A percentile compares a stretch with the other conserved stretches of the same genome.
Evolutionary conservation across 2,329 filamentous ascomycete genomes (phyloP).

Genomic region (Sclerotiophoma versabilis): DNA sequence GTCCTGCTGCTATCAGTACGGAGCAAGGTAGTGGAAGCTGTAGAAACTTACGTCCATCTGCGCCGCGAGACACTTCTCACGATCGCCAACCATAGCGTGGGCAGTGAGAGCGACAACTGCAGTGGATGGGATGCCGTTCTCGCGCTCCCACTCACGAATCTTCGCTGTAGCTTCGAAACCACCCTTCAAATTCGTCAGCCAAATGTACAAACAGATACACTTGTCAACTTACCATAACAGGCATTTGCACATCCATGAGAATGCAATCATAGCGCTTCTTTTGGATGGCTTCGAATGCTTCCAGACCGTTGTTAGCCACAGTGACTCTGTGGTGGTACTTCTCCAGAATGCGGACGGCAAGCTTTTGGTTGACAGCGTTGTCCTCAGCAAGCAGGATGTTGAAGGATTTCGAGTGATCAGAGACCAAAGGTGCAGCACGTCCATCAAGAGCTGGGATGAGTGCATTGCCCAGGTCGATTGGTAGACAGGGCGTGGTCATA

Average conservation of each 20-base stretch:
- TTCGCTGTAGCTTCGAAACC: conserved; percentile 97
- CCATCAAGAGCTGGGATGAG: conserved; percentile 96
- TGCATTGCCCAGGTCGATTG: conserved; percentile 93
- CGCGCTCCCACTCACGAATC: conserved; percentile 93
- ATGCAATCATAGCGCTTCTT: conserved; percentile 94
- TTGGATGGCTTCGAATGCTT: conserved; percentile 92
- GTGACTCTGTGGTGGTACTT: conserved; percentile 94
- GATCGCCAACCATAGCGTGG: conserved; percentile 97
- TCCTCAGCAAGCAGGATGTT: conserved; percentile 96
- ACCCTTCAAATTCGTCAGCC: conserved; percentile 65
- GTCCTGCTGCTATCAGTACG: conserved; percentile 59
- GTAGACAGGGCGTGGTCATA: conserved; percentile 95
- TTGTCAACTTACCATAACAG: conserved; percentile 78
- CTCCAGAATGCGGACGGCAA: conserved; percentile 95
- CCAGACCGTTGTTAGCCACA: conserved; percentile 92
- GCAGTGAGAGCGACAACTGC: conserved; percentile 97
- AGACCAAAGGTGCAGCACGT: conserved; percentile 85
- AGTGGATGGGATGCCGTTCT: conserved; percentile 79
- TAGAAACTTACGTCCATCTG: conserved; percentile 79
- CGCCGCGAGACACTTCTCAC: conserved; percentile 96
- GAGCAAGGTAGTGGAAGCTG: background rate
- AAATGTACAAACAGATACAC: background rate
- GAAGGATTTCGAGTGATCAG: conserved; percentile 93
- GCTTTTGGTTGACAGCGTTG: conserved; percentile 94
- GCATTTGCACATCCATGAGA: conserved; percentile 99